These are phyloP conservation scores for Chlamydomonas urium DNA, from an alignment of 139 green algal genomes.

Conservation along the genomic window DNA sequence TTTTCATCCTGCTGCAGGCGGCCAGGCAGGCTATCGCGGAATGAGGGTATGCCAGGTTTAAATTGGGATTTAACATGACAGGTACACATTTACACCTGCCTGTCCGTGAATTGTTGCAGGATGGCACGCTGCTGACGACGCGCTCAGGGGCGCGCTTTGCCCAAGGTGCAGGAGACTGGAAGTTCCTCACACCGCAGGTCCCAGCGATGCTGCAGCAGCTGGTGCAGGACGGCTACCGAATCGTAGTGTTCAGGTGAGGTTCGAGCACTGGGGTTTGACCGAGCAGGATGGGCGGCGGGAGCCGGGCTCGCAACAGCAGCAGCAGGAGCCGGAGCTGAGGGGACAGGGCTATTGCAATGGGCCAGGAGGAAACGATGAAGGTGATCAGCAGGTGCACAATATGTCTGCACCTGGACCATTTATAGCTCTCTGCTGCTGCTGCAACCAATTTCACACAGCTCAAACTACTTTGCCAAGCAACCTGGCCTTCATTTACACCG, in stretches of 20 bases:
- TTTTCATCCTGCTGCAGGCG: not conserved
- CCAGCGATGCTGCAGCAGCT: slow-evolving; percentile 36
- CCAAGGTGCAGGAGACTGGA: slow-evolving; percentile 47
- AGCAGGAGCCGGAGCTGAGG: too few relatives aligned
- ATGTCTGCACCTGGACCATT: too few relatives aligned
- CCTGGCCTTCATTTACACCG: not conserved
- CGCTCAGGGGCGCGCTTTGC: slow-evolving; percentile 45
- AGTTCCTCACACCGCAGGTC: slow-evolving; percentile 52
- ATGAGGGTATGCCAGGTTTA: not conserved
- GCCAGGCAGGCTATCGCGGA: not conserved
- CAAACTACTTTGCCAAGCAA: not conserved
- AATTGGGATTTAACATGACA: too few relatives aligned
- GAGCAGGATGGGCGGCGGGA: too few relatives aligned
- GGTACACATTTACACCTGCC: too few relatives aligned
- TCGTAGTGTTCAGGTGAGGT: slow-evolving; percentile 60
- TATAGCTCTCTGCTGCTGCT: not conserved
- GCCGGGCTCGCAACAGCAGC: too few relatives aligned
- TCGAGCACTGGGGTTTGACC: too few relatives aligned
- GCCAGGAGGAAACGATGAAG: too few relatives aligned
- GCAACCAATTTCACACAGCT: not conserved
- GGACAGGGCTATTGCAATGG: too few relatives aligned
- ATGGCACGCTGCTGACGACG: slow-evolving; percentile 62
- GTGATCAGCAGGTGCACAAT: too few relatives aligned
- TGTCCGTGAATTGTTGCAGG: slow-evolving; percentile 22
- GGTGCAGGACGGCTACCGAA: slow-evolving; percentile 48